phyloP scores from a whole-genome alignment of 495 filamentous ascomycete genomes.

The Neurospora tetrasperma region DNA sequence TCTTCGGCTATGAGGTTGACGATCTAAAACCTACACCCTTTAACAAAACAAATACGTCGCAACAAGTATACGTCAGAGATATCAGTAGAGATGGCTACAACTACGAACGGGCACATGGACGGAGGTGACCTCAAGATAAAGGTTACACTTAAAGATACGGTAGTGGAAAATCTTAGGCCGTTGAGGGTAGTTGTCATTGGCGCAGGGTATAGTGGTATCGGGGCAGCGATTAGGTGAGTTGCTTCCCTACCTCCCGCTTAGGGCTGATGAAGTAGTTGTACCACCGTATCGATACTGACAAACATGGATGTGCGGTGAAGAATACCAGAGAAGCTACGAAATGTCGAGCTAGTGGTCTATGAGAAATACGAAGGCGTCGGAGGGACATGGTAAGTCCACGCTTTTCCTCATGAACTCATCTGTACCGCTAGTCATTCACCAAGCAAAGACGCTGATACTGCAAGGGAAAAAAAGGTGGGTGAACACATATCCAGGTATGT shows the following conservation, averaged over 20 bases:
- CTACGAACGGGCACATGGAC: background rate
- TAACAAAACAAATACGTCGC: background rate
- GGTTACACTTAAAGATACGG: slow-evolving; percentile 29
- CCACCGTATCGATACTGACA: slow-evolving; percentile 1
- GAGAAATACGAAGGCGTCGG: slow-evolving; percentile 34
- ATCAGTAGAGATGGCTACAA: background rate
- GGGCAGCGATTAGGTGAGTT: slow-evolving; percentile 25
- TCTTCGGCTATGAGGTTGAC: background rate
- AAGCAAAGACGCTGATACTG: background rate
- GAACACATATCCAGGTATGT: slow-evolving; percentile 34
- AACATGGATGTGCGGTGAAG: slow-evolving; percentile 8
- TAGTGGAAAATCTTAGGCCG: slow-evolving; percentile 36
- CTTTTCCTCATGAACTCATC: background rate
- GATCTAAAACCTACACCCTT: background rate
- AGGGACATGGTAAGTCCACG: slow-evolving; percentile 28
- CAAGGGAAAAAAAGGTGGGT: slow-evolving; percentile 19
- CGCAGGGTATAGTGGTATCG: slow-evolving; percentile 41
- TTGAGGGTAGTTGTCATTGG: slow-evolving; percentile 39
- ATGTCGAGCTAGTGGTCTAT: slow-evolving; percentile 33
- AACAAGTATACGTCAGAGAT: background rate
- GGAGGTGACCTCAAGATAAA: background rate
- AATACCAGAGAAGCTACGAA: slow-evolving; percentile 33
- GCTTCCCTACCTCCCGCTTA: background rate
- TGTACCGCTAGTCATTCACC: background rate
- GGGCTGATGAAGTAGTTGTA: background rate